Conservation (phyloP, 306 rosid species). For the Cucurbita ficifolia region DNA sequence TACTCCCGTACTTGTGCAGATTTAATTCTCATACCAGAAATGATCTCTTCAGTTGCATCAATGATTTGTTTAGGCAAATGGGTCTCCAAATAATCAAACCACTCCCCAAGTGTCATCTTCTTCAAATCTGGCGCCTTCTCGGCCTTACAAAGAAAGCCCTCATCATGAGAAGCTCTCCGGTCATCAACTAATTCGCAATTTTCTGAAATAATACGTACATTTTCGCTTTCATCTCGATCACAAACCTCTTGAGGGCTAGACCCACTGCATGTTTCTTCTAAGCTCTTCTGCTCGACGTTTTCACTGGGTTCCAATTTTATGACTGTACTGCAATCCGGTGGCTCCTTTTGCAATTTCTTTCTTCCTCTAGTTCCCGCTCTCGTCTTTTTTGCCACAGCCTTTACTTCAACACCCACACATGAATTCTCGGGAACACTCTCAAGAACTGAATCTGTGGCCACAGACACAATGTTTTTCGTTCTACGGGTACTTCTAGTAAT, state of each 20-base stretch:
- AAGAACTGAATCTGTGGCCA: background rate
- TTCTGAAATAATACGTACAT: slow-evolving; percentile 1
- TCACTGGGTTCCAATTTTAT: slow-evolving; percentile 5
- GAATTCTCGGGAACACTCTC: slow-evolving; percentile 15
- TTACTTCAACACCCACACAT: slow-evolving; percentile 11
- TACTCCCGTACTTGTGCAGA: slow-evolving; percentile 40
- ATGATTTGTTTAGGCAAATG: slow-evolving; percentile 45
- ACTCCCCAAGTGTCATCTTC: slow-evolving; percentile 54
- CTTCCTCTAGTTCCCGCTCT: slow-evolving; percentile 16
- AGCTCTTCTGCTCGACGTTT: background rate
- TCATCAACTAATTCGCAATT: slow-evolving; percentile 3
- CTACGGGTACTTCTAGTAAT: slow-evolving; percentile 13
- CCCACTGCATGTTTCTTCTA: background rate
- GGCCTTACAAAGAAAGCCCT: slow-evolving; percentile 1
- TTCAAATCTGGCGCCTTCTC: slow-evolving; percentile 33
- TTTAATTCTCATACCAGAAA: slow-evolving; percentile 36
- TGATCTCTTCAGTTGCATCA: slow-evolving; percentile 42
- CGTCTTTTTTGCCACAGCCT: slow-evolving; percentile 19
- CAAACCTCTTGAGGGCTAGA: background rate
- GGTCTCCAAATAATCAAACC: slow-evolving; percentile 62
- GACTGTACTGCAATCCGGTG: background rate
- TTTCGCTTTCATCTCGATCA: slow-evolving; percentile 4
- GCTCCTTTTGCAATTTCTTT: slow-evolving; percentile 17
- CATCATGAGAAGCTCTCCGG: slow-evolving; percentile 7
- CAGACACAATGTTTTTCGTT: slow-evolving; percentile 12